Evolutionary conservation across 345 rosid species (phyloP), one percentile per base, ranked within the genome.

Genomic region (Hibiscus mutabilis): DNA sequence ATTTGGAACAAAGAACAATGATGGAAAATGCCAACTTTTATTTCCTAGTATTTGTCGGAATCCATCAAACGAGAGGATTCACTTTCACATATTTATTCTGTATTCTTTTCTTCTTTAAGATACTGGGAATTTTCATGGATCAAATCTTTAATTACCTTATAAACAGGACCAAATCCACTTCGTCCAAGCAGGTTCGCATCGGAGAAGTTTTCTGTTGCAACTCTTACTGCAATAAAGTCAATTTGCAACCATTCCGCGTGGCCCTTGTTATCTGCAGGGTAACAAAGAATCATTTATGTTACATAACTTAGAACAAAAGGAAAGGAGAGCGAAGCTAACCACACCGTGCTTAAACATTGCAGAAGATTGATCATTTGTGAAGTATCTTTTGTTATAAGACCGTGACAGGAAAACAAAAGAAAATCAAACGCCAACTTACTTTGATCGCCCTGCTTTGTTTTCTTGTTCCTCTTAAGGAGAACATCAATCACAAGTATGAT

Each of bases 111-210:
- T 15, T 6, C 4, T 2, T 6, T 60, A 15, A 11, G 33, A 24
- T 29, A 31, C 1, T 35, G 27, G 13, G 10, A 35, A 35, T 5
- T 42, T 42, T 42, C 33, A 44, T 2, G 1, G 0, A 24, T 5
- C 10, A 22, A 21, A 46, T 46, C 40, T 3, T 40, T 0, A 66
- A 9, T 44, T 71, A 70, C 73, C 73, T 56, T 70, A 25, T 70
- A 70, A 22, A 70, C 53, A 16, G 42, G 1, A 16, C 65, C 73
- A 70, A 70, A 70, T 57, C 73, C 73, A 14, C 73, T 56, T 57
- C 18, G 9, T 42, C 73, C 73, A 8, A 70, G 65, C 22, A 58
- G 15, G 55, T 57, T 70, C 5, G 13, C 3, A 16, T 57, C 53
- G 0, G 64, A 21, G 64, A 70, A 70, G 33, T 57, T 14, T 1